Base-by-base conservation (phyloP, 805 yeast species). In the Zygotorulaspora danielsina region DNA sequence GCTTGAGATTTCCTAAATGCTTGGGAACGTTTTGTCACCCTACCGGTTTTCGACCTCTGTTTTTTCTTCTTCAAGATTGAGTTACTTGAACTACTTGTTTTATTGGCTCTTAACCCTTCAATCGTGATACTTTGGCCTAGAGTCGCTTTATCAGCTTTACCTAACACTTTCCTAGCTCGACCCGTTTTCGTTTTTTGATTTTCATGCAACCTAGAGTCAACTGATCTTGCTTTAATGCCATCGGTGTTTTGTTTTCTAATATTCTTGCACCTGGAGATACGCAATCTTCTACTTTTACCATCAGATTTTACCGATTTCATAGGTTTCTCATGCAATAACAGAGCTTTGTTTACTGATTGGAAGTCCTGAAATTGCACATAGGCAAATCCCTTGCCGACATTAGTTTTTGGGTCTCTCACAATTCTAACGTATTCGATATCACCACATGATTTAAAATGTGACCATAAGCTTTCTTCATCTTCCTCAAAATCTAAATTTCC, bases 311-410 rank as follows among this genome's bases (percentile, higher is more conserved):
- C 65, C 13, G 48, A 45, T 21, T 31, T 33, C 49, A 77, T 61
- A 42, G 79, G 76, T 65, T 84, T 80, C 32, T 78, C 90, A 61
- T 89, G 76, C 45, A 86, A 66, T 43, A 87, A 64, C 38, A 93
- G 64, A 1, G 96, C 97, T 57, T 85, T 84, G 46, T 80, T 79
- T 7, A 93, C 96, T 29, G 80, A 70, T 39, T 81, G 64, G 38
- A 76, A 63, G 53, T 84, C 90, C 45, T 71, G 75, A 68, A 89
- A 93, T 63, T 90, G 97, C 24, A 93, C 88, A 59, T 89, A 85
- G 5, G 96, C 98, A 67, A 93, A 89, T 5, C 99, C 99, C 66
- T 93, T 93, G 48, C 98, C 99, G 43, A 90, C 71, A 54, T 93
- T 90, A 16, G 97, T 90, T 66, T 86, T 86, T 12, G 95, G 67